These are phyloP conservation scores for Wickerhamomyces queroliae DNA, from an alignment of 805 yeast species.

Conservation along the genomic window DNA sequence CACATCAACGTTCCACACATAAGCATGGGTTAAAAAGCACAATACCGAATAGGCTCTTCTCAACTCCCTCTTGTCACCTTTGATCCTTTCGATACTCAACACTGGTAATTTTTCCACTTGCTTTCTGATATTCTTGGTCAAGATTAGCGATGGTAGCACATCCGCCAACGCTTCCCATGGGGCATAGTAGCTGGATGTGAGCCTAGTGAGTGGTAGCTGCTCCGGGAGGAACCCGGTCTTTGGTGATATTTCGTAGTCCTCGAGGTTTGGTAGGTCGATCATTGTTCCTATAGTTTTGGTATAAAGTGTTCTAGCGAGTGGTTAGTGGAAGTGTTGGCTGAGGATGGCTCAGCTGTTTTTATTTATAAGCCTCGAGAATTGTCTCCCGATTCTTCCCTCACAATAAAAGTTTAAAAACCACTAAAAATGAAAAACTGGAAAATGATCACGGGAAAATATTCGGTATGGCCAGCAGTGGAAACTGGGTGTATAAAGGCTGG, in stretches of 20 bases:
- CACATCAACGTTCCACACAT: conserved; percentile 74
- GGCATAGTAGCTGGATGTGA: conserved; percentile 56
- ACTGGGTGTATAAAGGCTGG: background rate
- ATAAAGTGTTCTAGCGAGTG: background rate
- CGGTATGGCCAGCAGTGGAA: background rate
- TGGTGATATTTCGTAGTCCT: conserved; percentile 66
- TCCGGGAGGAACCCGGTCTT: conserved; percentile 77
- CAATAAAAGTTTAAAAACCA: background rate
- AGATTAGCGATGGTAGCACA: conserved; percentile 67
- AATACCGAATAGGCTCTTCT: conserved; percentile 79
- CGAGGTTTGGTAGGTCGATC: conserved; percentile 40
- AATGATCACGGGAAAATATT: background rate
- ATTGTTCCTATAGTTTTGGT: background rate
- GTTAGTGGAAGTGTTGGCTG: too few relatives aligned
- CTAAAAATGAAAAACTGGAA: background rate
- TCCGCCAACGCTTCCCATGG: conserved; percentile 75
- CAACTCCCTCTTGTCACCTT: conserved; percentile 38
- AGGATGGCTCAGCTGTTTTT: too few relatives aligned
- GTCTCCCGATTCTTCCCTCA: background rate
- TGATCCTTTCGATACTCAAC: conserved; percentile 40
- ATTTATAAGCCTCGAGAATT: too few relatives aligned
- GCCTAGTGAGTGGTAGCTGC: conserved; percentile 49
- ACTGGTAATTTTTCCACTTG: conserved; percentile 63
- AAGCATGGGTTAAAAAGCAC: conserved; percentile 81
- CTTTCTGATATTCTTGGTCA: conserved; percentile 54